Evolutionary conservation across 306 rosid genomes (phyloP).

Genomic region (Fragaria nilgerrensis): DNA sequence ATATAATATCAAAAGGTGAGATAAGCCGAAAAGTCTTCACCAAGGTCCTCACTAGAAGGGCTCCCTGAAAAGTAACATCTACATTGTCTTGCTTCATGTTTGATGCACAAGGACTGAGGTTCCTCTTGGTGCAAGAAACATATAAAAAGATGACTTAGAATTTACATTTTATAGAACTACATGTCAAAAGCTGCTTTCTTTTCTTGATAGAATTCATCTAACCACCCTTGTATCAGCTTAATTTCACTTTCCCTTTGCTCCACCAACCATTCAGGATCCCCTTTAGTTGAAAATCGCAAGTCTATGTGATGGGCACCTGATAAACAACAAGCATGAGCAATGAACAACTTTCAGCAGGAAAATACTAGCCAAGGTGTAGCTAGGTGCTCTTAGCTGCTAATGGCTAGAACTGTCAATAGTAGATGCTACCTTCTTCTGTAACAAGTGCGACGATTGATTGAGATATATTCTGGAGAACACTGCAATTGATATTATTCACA

Average conservation of each 20-base stretch:
- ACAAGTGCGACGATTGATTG: constrained; percentile 68
- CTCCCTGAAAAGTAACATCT: background rate
- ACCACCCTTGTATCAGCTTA: constrained; percentile 67
- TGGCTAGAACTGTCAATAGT: constrained; percentile 1
- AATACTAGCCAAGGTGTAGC: background rate
- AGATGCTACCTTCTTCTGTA: constrained; percentile 63
- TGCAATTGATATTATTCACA: constrained; percentile 39
- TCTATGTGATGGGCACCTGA: constrained; percentile 84
- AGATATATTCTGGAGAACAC: constrained; percentile 71
- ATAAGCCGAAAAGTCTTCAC: too few relatives aligned
- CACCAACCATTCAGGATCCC: constrained; percentile 76
- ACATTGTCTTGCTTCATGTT: background rate
- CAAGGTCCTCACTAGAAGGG: too few relatives aligned
- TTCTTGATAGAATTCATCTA: constrained; percentile 40
- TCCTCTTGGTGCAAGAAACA: background rate
- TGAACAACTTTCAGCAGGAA: background rate
- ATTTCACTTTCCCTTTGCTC: constrained; percentile 67
- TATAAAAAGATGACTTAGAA: background rate
- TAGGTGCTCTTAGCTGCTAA: too few relatives aligned
- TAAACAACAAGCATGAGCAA: constrained; percentile 5
- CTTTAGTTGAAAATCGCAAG: constrained; percentile 61
- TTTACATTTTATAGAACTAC: constrained; percentile 15
- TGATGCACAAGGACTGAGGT: background rate
- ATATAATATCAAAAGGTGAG: too few relatives aligned
- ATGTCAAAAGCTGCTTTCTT: constrained; percentile 27